These are phyloP conservation scores for Trichoderma sp. DNA, from an alignment of 2,329 filamentous ascomycete genomes.

Conservation along the genomic window DNA sequence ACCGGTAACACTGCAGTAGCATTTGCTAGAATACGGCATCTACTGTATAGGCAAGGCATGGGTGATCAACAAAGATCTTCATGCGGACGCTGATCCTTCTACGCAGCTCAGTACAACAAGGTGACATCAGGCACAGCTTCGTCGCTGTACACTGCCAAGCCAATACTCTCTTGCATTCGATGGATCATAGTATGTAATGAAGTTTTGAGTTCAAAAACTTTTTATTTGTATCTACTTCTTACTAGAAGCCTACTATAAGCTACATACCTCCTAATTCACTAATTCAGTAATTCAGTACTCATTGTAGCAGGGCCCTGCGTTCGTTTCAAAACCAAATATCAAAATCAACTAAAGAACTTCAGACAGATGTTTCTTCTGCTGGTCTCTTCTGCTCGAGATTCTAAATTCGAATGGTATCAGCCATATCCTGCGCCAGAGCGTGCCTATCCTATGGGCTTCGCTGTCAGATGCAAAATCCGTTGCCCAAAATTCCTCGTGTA, in stretches of 20 bases:
- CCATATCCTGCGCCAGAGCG: constrained; percentile 27
- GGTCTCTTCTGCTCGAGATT: constrained; percentile 20
- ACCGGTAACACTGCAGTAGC: constrained; percentile 12
- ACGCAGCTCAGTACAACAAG: neutral
- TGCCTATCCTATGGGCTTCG: constrained; percentile 22
- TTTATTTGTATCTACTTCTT: constrained; percentile 9
- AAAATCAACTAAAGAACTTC: constrained; percentile 18
- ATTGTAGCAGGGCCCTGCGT: neutral
- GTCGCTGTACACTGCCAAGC: neutral
- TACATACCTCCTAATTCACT: neutral
- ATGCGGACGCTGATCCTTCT: constrained; percentile 4
- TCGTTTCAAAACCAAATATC: constrained; percentile 16
- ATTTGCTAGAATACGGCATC: constrained; percentile 3
- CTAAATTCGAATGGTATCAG: constrained; percentile 28
- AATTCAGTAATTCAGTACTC: constrained; percentile 3
- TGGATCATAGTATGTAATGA: too few species aligned
- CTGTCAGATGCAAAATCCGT: constrained; percentile 27
- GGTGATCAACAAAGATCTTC: constrained; percentile 22
- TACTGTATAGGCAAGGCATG: neutral
- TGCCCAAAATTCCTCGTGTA: constrained; percentile 24
- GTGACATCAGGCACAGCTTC: constrained; percentile 3
- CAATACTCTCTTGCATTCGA: neutral
- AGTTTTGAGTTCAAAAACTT: neutral
- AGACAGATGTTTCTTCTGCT: constrained; percentile 15
- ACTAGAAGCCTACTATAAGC: neutral